Conservation (phyloP, 495 filamentous ascomycete genomes). For the Tirmania nivea region DNA sequence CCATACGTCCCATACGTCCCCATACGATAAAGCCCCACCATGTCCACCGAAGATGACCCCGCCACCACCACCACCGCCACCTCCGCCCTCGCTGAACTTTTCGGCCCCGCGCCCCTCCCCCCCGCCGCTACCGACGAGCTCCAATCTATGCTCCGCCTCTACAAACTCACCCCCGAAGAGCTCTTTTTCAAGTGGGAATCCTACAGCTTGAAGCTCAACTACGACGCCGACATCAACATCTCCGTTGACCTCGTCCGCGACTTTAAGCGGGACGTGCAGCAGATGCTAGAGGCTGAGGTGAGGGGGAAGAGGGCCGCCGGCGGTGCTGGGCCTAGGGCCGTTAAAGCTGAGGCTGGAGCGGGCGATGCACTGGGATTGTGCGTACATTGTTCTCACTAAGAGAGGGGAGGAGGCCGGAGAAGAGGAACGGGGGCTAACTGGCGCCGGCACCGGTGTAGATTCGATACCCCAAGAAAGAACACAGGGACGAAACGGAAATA, state of each 20-base stretch:
- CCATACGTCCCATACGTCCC: no score
- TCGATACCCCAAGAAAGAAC: slow-evolving; percentile 37
- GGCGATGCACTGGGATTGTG: slow-evolving; percentile 5
- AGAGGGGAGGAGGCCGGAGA: not conserved
- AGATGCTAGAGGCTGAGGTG: slow-evolving; percentile 52
- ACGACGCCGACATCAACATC: slow-evolving; percentile 44
- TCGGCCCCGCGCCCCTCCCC: slow-evolving; percentile 11
- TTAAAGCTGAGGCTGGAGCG: slow-evolving; percentile 6
- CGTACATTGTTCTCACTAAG: not conserved
- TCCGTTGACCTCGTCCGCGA: slow-evolving; percentile 43
- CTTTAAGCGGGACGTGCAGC: slow-evolving; percentile 74
- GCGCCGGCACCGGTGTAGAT: not conserved
- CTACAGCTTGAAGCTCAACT: slow-evolving; percentile 80
- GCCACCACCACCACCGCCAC: not conserved
- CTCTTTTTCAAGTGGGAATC: slow-evolving; percentile 96
- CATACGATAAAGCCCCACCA: no score
- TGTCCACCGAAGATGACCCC: not conserved
- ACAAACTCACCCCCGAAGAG: slow-evolving; percentile 55
- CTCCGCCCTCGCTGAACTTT: slow-evolving; percentile 3
- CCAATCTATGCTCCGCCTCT: slow-evolving; percentile 60
- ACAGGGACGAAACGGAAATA: slow-evolving; percentile 38
- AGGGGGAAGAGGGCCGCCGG: slow-evolving; percentile 16
- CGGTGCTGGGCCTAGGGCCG: not conserved
- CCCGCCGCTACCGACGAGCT: slow-evolving; percentile 59
- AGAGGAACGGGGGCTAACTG: slow-evolving; percentile 1